A percentile compares a stretch with the other conserved stretches of the same genome.
phyloP scores from a whole-genome alignment of 2,329 filamentous ascomycete species.

The Epichloe gansuensis region DNA sequence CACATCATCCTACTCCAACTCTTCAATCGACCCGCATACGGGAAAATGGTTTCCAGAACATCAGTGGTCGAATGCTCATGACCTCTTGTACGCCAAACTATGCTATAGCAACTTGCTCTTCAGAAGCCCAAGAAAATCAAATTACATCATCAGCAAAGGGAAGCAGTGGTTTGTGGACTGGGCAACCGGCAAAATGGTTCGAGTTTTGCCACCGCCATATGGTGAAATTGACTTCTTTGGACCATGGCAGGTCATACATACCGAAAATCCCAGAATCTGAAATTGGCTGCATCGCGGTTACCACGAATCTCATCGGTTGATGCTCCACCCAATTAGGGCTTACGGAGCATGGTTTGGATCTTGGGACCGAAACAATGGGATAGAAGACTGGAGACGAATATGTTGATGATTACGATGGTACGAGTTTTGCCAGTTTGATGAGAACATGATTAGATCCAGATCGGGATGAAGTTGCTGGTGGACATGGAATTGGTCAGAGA shows the following conservation, averaged over 20 bases:
- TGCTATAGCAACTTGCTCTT: conserved; percentile 48
- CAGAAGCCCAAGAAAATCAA: conserved; percentile 44
- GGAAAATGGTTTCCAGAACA: conserved; percentile 47
- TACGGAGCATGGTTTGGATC: background rate
- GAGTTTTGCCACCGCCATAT: conserved; percentile 42
- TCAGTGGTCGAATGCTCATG: conserved; percentile 42
- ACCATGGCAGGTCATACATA: conserved; percentile 37
- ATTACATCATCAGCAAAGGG: conserved; percentile 43
- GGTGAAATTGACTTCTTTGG: conserved; percentile 37
- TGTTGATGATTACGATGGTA: background rate
- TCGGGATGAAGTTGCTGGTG: background rate
- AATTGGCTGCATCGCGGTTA: background rate
- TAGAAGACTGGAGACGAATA: background rate
- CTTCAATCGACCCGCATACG: conserved; percentile 33
- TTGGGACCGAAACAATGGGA: background rate
- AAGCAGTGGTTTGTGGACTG: conserved; percentile 50
- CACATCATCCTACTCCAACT: conserved; percentile 32
- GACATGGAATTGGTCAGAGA: background rate
- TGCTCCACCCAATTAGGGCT: background rate
- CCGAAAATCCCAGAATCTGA: conserved; percentile 36
- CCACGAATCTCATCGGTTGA: background rate
- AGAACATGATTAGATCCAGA: background rate
- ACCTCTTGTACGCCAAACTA: conserved; percentile 46
- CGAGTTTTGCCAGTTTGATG: background rate
- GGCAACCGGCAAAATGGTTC: conserved; percentile 41